A percentile compares a stretch with the other conserved stretches of the same genome.
These are phyloP conservation scores for Bimuria novae-zelandiae DNA, from an alignment of 2,329 filamentous ascomycete species.

Conservation along the genomic window DNA sequence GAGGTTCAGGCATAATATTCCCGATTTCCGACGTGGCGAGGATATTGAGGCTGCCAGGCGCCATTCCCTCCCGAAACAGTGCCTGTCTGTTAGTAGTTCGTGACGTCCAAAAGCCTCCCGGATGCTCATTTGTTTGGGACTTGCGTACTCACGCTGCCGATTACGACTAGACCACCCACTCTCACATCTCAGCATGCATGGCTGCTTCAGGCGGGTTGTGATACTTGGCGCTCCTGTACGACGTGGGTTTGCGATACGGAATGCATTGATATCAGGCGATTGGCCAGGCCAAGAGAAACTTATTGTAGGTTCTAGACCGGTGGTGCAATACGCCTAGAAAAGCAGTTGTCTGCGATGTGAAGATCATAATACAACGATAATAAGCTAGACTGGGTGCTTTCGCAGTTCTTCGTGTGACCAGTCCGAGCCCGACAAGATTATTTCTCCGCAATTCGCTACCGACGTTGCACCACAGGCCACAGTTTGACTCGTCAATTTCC, in stretches of 20 bases:
- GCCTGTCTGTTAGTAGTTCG: neutral
- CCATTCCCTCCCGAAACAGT: neutral
- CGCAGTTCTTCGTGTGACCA: no score
- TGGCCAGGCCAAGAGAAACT: neutral
- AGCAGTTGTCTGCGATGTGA: neutral
- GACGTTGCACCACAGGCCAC: slow-evolving; percentile 6
- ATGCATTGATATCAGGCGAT: no score
- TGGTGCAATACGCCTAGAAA: neutral
- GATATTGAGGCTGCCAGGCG: neutral
- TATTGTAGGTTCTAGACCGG: neutral
- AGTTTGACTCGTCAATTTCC: slow-evolving; percentile 8
- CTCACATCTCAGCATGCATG: no score
- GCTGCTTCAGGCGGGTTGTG: no score
- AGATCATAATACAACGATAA: neutral
- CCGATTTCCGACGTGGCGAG: no score
- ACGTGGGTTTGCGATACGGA: no score
- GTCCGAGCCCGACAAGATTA: slow-evolving; percentile 2
- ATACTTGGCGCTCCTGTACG: slow-evolving; percentile 5
- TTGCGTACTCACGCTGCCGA: neutral
- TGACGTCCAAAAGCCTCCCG: neutral
- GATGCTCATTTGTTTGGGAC: neutral
- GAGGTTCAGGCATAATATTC: neutral
- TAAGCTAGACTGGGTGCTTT: neutral
- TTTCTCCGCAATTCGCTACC: slow-evolving; percentile 12
- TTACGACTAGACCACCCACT: no score